Evolutionary conservation across 192 early-diverging fungal genomes (phyloP).

Genomic region (Mortierella antarctica): DNA sequence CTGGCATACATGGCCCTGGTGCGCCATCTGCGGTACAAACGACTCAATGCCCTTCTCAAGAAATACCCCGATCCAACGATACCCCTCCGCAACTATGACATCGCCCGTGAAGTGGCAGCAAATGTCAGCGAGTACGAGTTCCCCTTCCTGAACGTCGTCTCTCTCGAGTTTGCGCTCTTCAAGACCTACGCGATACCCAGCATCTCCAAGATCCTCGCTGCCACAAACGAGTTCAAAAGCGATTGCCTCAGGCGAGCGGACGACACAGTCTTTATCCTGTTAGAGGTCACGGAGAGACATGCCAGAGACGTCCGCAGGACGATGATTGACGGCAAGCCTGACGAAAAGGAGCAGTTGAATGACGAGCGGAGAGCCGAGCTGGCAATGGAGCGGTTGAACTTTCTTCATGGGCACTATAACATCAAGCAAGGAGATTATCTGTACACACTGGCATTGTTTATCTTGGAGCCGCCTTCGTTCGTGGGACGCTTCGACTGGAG

Average conservation of each 20-base stretch:
- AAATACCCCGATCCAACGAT: constrained; percentile 57
- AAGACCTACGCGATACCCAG: constrained; percentile 56
- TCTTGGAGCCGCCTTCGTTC: constrained; percentile 42
- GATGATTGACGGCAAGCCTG: constrained; percentile 21
- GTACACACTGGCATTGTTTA: constrained; percentile 53
- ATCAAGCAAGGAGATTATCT: constrained; percentile 60
- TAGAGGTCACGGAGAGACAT: constrained; percentile 45
- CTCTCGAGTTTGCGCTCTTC: constrained; percentile 56
- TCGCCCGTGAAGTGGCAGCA: constrained; percentile 36
- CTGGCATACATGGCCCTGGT: constrained; percentile 42
- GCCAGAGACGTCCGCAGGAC: constrained; percentile 25
- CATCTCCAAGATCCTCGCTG: constrained; percentile 52
- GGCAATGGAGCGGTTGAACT: constrained; percentile 54
- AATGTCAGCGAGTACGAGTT: constrained; percentile 40
- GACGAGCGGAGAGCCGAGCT: constrained; percentile 9
- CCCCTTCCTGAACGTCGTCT: constrained; percentile 34
- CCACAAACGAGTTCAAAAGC: constrained; percentile 37
- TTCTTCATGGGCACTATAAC: constrained; percentile 56
- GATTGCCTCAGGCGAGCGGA: constrained; percentile 37
- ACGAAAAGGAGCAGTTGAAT: constrained; percentile 22
- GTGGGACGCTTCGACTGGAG: constrained; percentile 56
- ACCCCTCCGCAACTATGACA: constrained; percentile 29
- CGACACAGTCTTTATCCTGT: constrained; percentile 51
- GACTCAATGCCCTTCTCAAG: constrained; percentile 30
- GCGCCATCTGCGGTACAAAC: constrained; percentile 44